Conservation (phyloP, 2,329 filamentous ascomycete genomes). For the Penicillium sp. region DNA sequence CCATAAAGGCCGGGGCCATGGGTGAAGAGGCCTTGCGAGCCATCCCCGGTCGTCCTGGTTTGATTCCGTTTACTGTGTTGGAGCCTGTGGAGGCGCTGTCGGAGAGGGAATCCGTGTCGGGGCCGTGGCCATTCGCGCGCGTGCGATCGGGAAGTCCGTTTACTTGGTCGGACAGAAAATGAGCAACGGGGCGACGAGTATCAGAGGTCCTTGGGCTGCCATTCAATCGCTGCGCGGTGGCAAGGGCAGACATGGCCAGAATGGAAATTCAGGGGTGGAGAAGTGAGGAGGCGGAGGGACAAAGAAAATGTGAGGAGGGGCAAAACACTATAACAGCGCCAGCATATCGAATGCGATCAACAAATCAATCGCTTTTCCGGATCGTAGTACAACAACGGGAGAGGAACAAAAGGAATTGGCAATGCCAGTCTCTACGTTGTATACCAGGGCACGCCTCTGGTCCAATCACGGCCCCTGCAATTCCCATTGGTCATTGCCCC, state of each 20-base stretch:
- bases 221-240: slow-evolving; percentile 28
- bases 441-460: slow-evolving; percentile 13
- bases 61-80: slow-evolving; percentile 9
- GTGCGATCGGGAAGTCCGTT: slow-evolving; percentile 19
- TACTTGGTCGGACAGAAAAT: slow-evolving; percentile 25
- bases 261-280: slow-evolving; percentile 14
- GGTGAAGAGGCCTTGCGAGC: slow-evolving; percentile 51
- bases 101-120: slow-evolving; percentile 27
- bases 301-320: not conserved
- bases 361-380: not conserved
- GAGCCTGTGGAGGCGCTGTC: slow-evolving; percentile 30
- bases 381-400: not conserved
- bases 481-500: slow-evolving; percentile 17
- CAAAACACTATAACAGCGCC: not conserved
- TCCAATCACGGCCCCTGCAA: slow-evolving; percentile 16
- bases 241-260: slow-evolving; percentile 12
- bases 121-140: slow-evolving; percentile 13
- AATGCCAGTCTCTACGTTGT: slow-evolving; percentile 20
- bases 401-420: not conserved
- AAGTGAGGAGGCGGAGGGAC: not conserved
- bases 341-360: not conserved
- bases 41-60: slow-evolving; percentile 17
- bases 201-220: slow-evolving; percentile 29
- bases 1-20: slow-evolving; percentile 88
- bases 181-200: slow-evolving; percentile 30